Conservation (phyloP, 768 basidiomycete genomes). For the Porphyrellus cyaneotinctus region DNA sequence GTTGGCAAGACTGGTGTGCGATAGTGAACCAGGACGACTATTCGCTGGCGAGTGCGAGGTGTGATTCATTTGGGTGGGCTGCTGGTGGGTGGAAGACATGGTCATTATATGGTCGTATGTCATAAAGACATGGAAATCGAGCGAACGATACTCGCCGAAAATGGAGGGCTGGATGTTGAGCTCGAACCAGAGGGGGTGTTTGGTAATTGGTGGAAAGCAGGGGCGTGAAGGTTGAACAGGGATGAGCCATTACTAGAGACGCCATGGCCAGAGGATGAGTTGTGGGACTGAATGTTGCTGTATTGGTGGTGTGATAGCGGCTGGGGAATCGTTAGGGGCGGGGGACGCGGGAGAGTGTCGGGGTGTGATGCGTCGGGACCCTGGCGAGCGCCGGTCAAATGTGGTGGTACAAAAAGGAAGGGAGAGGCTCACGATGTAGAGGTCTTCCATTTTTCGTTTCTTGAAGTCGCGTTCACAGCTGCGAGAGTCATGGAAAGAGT, state of each 20-base stretch:
- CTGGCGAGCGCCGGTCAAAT: conserved; percentile 23
- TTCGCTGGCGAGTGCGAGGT: conserved; percentile 47
- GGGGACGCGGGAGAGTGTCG: conserved; percentile 37
- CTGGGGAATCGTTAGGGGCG: conserved; percentile 62
- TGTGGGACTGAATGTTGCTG: conserved; percentile 37
- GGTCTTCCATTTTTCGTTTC: conserved; percentile 58
- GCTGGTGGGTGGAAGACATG: conserved; percentile 40
- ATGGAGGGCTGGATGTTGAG: conserved; percentile 72
- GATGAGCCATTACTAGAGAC: conserved; percentile 38
- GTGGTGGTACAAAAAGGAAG: not conserved
- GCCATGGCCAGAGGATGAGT: conserved; percentile 38
- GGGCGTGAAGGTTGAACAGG: conserved; percentile 50
- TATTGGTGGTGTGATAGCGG: conserved; percentile 50
- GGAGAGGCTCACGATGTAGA: conserved; percentile 45
- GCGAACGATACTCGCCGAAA: conserved; percentile 76
- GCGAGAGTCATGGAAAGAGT: conserved; percentile 47
- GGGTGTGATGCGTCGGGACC: conserved; percentile 45
- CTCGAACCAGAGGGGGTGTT: conserved; percentile 71
- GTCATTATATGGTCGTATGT: conserved; percentile 54
- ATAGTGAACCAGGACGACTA: conserved; percentile 42
- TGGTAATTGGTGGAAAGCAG: conserved; percentile 58
- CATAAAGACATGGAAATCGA: conserved; percentile 28
- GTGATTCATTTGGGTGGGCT: conserved; percentile 69
- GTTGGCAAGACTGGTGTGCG: conserved; percentile 37
- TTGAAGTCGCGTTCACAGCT: conserved; percentile 56